Conservation (phyloP, 2,329 filamentous ascomycete genomes). For the Alternaria consortialis region DNA sequence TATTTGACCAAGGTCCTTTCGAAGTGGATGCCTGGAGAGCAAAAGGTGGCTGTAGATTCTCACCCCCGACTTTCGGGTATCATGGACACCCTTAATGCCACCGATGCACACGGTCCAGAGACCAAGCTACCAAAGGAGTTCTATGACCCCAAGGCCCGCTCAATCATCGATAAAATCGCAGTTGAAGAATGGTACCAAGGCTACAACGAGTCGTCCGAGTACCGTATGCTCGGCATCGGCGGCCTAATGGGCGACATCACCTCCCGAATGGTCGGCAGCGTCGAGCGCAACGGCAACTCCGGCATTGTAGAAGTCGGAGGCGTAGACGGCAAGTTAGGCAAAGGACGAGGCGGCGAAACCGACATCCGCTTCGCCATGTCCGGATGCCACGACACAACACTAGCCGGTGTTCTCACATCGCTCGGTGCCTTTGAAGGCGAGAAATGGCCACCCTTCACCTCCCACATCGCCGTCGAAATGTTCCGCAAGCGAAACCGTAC, state of each 20-base stretch:
- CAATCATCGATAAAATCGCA: conserved; percentile 75
- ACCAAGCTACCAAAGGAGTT: conserved; percentile 86
- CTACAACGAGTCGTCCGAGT: conserved; percentile 84
- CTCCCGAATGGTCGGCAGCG: conserved; percentile 54
- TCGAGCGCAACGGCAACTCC: conserved; percentile 47
- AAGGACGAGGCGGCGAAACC: conserved; percentile 59
- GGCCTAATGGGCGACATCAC: conserved; percentile 84
- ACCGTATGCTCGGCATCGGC: conserved; percentile 88
- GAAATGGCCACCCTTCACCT: conserved; percentile 92
- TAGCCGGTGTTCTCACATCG: conserved; percentile 79
- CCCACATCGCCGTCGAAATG: conserved; percentile 88
- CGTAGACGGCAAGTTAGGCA: conserved; percentile 43
- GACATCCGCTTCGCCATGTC: conserved; percentile 78
- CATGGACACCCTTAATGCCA: conserved; percentile 93
- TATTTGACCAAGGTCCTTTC: conserved; percentile 80
- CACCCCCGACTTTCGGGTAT: conserved; percentile 86
- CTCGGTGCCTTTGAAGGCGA: conserved; percentile 78
- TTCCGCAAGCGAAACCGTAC: conserved; percentile 66
- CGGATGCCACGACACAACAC: conserved; percentile 92
- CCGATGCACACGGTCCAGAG: conserved; percentile 80
- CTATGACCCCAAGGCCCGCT: conserved; percentile 77
- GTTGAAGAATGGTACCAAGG: conserved; percentile 95
- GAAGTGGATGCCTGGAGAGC: conserved; percentile 82
- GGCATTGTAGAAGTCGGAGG: conserved; percentile 54
- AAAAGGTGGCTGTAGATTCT: conserved; percentile 79